Percentiles rank a stretch among this genome's conserved stretches.
Conservation (phyloP, 768 basidiomycete species). For the Suillus discolor region DNA sequence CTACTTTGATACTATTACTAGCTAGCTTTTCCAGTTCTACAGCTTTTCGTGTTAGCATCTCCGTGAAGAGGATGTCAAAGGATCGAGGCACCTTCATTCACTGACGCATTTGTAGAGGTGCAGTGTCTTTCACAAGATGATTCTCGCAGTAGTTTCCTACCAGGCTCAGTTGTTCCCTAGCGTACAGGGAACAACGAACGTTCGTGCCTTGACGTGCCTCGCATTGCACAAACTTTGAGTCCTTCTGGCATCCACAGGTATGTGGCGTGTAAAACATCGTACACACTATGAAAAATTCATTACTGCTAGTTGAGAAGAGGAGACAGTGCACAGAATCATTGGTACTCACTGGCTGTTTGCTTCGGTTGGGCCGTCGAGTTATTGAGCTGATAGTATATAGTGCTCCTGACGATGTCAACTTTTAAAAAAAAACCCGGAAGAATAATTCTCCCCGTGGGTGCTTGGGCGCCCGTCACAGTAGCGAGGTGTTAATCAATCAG, state of each 20-base stretch:
- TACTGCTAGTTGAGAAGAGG: neutral
- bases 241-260: neutral
- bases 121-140: neutral
- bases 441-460: too few relatives aligned
- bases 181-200: neutral
- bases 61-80: neutral
- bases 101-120: neutral
- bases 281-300: neutral
- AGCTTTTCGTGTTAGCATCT: neutral
- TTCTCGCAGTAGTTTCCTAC: neutral
- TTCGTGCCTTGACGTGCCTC: neutral
- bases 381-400: neutral
- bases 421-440: too few relatives aligned
- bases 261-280: neutral
- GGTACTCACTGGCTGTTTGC: neutral
- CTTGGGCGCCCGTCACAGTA: too few relatives aligned
- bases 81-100: neutral
- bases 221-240: neutral
- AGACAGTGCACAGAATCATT: neutral
- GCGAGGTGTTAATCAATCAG: too few relatives aligned
- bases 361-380: neutral
- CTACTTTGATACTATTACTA: neutral
- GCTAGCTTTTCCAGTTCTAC: neutral
- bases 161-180: neutral
- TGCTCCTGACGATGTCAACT: neutral